phyloP scores from a whole-genome alignment of 352 stramenopile genomes.

The Paralagenidium karlingii region DNA sequence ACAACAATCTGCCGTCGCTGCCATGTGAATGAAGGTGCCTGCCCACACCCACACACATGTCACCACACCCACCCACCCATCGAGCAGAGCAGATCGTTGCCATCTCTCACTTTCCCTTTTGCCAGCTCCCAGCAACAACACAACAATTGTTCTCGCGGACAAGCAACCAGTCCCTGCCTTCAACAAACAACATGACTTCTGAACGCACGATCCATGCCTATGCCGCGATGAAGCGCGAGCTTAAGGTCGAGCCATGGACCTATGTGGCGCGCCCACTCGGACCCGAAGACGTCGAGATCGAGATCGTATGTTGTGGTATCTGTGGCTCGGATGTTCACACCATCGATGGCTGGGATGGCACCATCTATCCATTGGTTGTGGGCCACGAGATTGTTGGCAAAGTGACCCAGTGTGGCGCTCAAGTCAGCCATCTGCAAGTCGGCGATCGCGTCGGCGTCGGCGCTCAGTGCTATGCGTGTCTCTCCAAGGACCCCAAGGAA shows the following conservation, averaged over 20 bases:
- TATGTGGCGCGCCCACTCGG: slow-evolving; percentile 30
- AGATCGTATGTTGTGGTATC: slow-evolving; percentile 51
- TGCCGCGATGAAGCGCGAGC: slow-evolving; percentile 19
- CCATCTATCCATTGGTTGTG: slow-evolving; percentile 24
- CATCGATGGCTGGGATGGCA: slow-evolving; percentile 28
- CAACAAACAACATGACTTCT: not conserved
- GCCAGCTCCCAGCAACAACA: no score
- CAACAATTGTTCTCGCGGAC: no score
- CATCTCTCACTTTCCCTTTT: no score
- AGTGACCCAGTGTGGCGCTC: slow-evolving; percentile 14
- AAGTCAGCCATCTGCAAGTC: slow-evolving; percentile 51
- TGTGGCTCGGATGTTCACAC: slow-evolving; percentile 43
- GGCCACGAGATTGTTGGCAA: slow-evolving; percentile 47
- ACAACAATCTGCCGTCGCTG: no score
- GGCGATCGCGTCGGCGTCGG: slow-evolving; percentile 72
- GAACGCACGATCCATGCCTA: slow-evolving; percentile 14
- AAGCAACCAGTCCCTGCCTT: no score
- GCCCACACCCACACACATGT: no score
- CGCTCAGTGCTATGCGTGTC: slow-evolving; percentile 53
- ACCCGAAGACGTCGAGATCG: slow-evolving; percentile 34
- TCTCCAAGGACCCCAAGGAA: slow-evolving; percentile 24
- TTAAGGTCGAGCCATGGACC: slow-evolving; percentile 17
- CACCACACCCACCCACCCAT: no score
- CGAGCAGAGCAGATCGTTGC: no score
- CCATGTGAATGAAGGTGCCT: no score